A percentile compares a stretch with the other conserved stretches of the same genome.
These are phyloP conservation scores for Iberis pinnata DNA, from an alignment of 345 rosid genomes.

Conservation along the genomic window DNA sequence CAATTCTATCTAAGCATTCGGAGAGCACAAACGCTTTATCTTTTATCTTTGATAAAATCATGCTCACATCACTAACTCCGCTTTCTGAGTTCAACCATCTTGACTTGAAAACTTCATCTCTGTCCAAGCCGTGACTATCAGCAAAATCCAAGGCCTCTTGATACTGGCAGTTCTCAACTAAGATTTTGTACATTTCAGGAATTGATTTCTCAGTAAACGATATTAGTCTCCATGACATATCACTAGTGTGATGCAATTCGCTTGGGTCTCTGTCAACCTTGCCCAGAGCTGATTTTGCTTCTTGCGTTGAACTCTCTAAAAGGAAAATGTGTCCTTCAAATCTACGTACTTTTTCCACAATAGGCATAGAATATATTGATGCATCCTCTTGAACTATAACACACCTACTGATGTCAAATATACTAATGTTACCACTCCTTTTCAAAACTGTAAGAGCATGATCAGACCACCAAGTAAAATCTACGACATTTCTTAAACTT, in stretches of 20 bases:
- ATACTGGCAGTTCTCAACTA: conserved; percentile 53
- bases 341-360: conserved; percentile 51
- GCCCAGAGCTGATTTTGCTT: conserved; percentile 28
- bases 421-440: conserved; percentile 43
- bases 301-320: conserved; percentile 47
- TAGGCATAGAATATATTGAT: conserved; percentile 49
- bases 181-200: conserved; percentile 67
- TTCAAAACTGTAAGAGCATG: conserved; percentile 54
- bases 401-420: conserved; percentile 52
- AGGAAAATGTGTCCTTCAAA: conserved; percentile 57
- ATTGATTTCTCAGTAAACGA: conserved; percentile 74
- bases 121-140: conserved; percentile 62
- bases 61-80: conserved; percentile 50
- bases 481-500: conserved; percentile 40
- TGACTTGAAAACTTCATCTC: conserved; percentile 70
- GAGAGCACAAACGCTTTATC: conserved; percentile 68
- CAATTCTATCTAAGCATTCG: conserved; percentile 71
- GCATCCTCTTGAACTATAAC: conserved; percentile 45
- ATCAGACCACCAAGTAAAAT: conserved; percentile 96
- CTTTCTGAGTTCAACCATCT: conserved; percentile 72
- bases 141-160: conserved; percentile 78
- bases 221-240: conserved; percentile 56
- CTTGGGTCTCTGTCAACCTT: conserved; percentile 33
- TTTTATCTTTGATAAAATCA: conserved; percentile 52
- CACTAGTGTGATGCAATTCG: conserved; percentile 27